These are phyloP conservation scores for Avicennia marina DNA, from an alignment of 257 asterid species.

Conservation along the genomic window DNA sequence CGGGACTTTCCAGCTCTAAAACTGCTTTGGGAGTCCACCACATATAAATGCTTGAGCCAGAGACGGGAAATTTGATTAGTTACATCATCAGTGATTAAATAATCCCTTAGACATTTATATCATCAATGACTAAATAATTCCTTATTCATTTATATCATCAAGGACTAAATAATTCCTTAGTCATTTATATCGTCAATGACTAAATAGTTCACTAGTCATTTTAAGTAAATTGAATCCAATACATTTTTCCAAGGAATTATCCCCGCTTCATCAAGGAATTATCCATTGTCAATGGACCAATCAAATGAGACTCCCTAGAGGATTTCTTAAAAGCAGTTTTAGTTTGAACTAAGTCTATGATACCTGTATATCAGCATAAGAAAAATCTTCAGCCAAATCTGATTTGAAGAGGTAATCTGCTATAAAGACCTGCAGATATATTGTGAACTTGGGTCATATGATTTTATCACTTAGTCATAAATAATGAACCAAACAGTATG, in stretches of 20 bases:
- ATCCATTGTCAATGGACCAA: conserved; percentile 3
- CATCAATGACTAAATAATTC: no score
- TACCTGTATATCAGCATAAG: conserved; percentile 89
- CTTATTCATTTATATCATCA: no score
- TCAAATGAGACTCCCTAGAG: conserved; percentile 5
- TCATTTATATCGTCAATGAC: no score
- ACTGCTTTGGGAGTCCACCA: neutral
- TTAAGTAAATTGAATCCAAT: neutral
- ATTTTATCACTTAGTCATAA: neutral
- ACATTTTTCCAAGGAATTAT: neutral
- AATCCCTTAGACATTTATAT: no score
- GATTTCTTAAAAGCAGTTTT: conserved; percentile 5
- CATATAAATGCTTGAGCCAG: neutral
- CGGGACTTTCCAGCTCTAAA: neutral
- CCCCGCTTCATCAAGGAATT: neutral
- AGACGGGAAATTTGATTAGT: neutral
- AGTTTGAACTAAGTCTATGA: neutral
- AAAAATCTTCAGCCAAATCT: conserved; percentile 63
- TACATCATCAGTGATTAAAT: neutral
- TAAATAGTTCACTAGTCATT: neutral
- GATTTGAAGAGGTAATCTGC: conserved; percentile 91
- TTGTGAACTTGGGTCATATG: conserved; percentile 18
- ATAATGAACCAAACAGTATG: neutral
- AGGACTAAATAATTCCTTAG: no score
- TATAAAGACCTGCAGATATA: conserved; percentile 70